A percentile compares a stretch with the other conserved stretches of the same genome.
Evolutionary conservation across 345 rosid genomes (phyloP).

Genomic region (Clarkia xantiana): DNA sequence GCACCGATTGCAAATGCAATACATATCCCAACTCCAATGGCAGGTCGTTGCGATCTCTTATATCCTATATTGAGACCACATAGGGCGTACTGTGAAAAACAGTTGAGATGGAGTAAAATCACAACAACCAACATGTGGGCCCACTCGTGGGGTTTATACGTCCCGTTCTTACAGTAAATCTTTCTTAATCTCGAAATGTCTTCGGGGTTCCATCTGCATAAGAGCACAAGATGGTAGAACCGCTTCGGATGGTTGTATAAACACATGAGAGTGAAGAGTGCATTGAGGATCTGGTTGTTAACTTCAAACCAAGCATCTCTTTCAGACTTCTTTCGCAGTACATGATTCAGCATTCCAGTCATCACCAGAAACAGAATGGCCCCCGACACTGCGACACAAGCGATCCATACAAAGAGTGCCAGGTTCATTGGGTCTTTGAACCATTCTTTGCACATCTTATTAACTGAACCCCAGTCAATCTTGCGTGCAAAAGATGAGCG

Average conservation of each 20-base stretch:
- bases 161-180: slow-evolving; percentile 74
- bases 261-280: slow-evolving; percentile 86
- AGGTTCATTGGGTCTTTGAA: slow-evolving; percentile 62
- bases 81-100: slow-evolving; percentile 92
- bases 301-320: slow-evolving; percentile 88
- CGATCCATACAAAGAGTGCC: slow-evolving; percentile 70
- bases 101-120: slow-evolving; percentile 64
- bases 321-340: slow-evolving; percentile 46
- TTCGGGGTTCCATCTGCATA: slow-evolving; percentile 57
- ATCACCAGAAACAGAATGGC: slow-evolving; percentile 86
- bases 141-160: slow-evolving; percentile 85
- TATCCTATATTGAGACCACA: slow-evolving; percentile 79
- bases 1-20: slow-evolving; percentile 77
- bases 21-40: slow-evolving; percentile 74
- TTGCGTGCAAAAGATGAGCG: slow-evolving; percentile 38
- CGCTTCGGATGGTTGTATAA: slow-evolving; percentile 87
- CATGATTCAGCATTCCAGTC: slow-evolving; percentile 86
- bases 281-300: slow-evolving; percentile 85
- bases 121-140: slow-evolving; percentile 76
- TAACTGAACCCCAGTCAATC: slow-evolving; percentile 49
- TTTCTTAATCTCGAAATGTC: slow-evolving; percentile 61
- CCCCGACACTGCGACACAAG: slow-evolving; percentile 68
- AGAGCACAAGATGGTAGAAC: slow-evolving; percentile 66
- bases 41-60: slow-evolving; percentile 71
- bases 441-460: slow-evolving; percentile 59